Evolutionary conservation across 2,329 filamentous ascomycete genomes (phyloP), one percentile per base, ranked within the genome.

Genomic region (Pseudogymnoascus sp.): DNA sequence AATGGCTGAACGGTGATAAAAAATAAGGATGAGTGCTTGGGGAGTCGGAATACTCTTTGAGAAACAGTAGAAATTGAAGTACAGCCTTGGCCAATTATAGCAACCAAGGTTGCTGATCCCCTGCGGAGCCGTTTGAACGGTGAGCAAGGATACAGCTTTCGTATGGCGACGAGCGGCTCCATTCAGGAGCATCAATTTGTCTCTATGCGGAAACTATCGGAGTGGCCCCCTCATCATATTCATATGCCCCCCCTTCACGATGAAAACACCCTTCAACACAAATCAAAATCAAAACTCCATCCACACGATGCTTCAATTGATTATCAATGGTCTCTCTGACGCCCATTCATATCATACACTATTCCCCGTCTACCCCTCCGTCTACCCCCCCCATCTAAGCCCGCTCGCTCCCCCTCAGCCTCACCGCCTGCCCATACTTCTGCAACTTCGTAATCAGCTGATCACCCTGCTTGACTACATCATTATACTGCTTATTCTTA

Each of bases 401-500:
- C 70, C 94, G 85, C 81, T 99, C 94, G 72, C 93, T 97, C 39
- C 94, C 94, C 70, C 94, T 85, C 76, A 99, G 80, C 71, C 94
- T 85, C 66, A 99, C 94, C 2, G 94, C 89, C 77, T 99, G 94
- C 47, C 94, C 94, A 75, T 99, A 99, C 81, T 99, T 99, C 78
- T 99, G 94, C 68, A 99, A 80, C 82, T 99, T 99, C 62, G 94
- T 99, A 74, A 99, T 97, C 65, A 99, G 82, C 76, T 96, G 90
- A 75, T 99, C 94, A 32, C 94, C 94, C 74, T 97, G 94, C 78
- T 94, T 94, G 64, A 99, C 91, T 37, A 97, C 91, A 70, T 99
- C 94, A 69, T 92, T 89, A 77, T 99, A 99, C 78, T 99, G 94
- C 83, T 96, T 97, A 82, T 97, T 97, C 86, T 99, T 99, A 79